These are phyloP conservation scores for Boletus vermiculosoides DNA, from an alignment of 768 basidiomycete genomes.

Conservation along the genomic window DNA sequence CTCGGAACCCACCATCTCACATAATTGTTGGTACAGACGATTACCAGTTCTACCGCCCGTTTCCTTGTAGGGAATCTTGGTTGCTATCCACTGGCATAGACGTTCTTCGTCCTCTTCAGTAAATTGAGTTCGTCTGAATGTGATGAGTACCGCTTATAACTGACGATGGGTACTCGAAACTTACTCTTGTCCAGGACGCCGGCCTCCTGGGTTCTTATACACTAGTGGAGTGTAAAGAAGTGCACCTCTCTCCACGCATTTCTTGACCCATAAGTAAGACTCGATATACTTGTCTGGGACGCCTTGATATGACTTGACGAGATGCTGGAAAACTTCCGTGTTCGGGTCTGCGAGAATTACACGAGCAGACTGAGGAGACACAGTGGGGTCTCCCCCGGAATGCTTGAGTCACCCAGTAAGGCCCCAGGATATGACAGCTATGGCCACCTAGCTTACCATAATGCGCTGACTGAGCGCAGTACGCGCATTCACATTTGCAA, in stretches of 20 bases:
- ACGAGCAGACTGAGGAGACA: slow-evolving; percentile 65
- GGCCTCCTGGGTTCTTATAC: slow-evolving; percentile 82
- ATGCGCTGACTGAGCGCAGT: slow-evolving; percentile 66
- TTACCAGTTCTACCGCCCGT: slow-evolving; percentile 82
- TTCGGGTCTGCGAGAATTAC: slow-evolving; percentile 81
- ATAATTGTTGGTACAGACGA: slow-evolving; percentile 77
- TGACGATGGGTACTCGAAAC: slow-evolving; percentile 20
- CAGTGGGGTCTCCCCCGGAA: slow-evolving; percentile 75
- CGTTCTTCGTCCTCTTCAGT: slow-evolving; percentile 73
- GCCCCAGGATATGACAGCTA: slow-evolving; percentile 1
- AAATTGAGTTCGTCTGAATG: slow-evolving; percentile 69
- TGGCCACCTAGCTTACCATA: slow-evolving; percentile 44
- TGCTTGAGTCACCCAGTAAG: slow-evolving; percentile 46
- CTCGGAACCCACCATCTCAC: slow-evolving; percentile 55
- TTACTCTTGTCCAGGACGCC: slow-evolving; percentile 79
- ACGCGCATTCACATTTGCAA: slow-evolving; percentile 74
- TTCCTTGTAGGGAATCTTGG: slow-evolving; percentile 81
- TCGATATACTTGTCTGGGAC: slow-evolving; percentile 74
- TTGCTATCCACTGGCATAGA: slow-evolving; percentile 76
- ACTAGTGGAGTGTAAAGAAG: slow-evolving; percentile 71
- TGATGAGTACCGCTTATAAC: background rate
- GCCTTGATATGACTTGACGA: slow-evolving; percentile 70
- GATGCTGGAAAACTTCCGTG: slow-evolving; percentile 70
- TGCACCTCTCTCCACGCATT: slow-evolving; percentile 68
- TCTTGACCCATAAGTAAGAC: slow-evolving; percentile 81